Conservation (phyloP, 1,284 basidiomycete genomes). For the Apiotrichum sp. region DNA sequence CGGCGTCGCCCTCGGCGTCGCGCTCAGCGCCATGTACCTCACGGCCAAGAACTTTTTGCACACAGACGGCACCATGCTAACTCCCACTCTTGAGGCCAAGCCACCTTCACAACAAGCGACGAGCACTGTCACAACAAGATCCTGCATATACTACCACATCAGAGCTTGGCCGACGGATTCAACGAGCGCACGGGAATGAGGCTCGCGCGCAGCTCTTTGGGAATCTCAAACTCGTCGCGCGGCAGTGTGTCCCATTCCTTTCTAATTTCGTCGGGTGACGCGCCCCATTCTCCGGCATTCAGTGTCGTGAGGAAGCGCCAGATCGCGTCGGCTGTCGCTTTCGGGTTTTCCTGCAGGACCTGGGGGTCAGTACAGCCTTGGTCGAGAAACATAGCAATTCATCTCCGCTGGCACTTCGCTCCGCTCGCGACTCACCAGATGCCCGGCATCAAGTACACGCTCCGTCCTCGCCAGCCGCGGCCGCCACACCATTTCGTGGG, state of each 20-base stretch:
- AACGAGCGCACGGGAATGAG: not conserved
- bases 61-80: too few relatives aligned
- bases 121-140: too few relatives aligned
- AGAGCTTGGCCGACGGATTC: not conserved
- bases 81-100: too few relatives aligned
- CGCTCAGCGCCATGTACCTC: too few relatives aligned
- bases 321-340: conserved; percentile 28
- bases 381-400: too few relatives aligned
- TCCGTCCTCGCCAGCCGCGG: conserved; percentile 26
- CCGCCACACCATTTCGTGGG: conserved; percentile 35
- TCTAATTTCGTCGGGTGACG: not conserved
- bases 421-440: conserved; percentile 24
- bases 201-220: not conserved
- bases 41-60: too few relatives aligned
- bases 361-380: conserved; percentile 2
- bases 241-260: not conserved
- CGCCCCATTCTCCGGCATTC: conserved; percentile 8
- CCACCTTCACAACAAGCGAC: too few relatives aligned
- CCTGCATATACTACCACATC: too few relatives aligned
- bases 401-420: not conserved
- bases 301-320: conserved; percentile 27
- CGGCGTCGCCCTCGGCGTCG: too few relatives aligned
- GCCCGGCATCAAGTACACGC: conserved; percentile 29
- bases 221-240: not conserved
- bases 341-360: conserved; percentile 37